Conservation (phyloP, 1,139 yeast species). For the Hemisphaericaspora lyxosophila region DNA sequence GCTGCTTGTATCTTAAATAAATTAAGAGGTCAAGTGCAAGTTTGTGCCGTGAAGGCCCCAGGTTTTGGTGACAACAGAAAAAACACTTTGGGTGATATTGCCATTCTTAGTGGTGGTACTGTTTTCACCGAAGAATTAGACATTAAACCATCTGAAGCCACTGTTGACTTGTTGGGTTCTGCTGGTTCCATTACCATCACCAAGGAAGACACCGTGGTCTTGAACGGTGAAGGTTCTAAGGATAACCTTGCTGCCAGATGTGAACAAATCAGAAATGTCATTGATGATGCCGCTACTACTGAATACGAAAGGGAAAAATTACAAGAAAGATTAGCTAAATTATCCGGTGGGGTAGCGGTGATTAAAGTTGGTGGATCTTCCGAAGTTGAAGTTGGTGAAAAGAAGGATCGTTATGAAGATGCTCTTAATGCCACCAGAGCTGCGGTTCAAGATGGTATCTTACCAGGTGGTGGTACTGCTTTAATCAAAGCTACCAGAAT, state of each 20-base stretch:
- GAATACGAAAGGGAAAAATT: conserved; percentile 97
- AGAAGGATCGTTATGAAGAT: conserved; percentile 99
- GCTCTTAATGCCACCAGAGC: conserved; percentile 99
- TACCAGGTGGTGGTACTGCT: conserved; percentile 99
- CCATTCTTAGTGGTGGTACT: conserved; percentile 95
- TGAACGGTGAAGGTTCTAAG: conserved; percentile 95
- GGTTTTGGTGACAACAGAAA: conserved; percentile 99
- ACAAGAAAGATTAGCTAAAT: conserved; percentile 97
- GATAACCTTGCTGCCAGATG: conserved; percentile 87
- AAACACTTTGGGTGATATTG: conserved; percentile 96
- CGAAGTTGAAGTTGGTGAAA: conserved; percentile 98
- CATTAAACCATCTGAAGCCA: conserved; percentile 94
- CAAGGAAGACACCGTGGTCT: conserved; percentile 93
- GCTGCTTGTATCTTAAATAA: conserved; percentile 99
- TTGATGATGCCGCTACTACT: conserved; percentile 70
- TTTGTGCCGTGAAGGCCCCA: conserved; percentile 98
- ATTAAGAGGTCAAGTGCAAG: conserved; percentile 98
- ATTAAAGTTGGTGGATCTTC: conserved; percentile 97
- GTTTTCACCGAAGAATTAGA: conserved; percentile 98
- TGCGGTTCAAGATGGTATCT: conserved; percentile 98
- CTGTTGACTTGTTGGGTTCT: conserved; percentile 87
- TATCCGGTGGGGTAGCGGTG: conserved; percentile 99
- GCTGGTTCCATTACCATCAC: conserved; percentile 93
- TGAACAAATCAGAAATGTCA: conserved; percentile 90
- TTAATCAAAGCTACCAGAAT: conserved; percentile 89